A percentile compares a stretch with the other conserved stretches of the same genome.
Evolutionary conservation across 176 grass and related monocot species (phyloP).

Genomic region (Oryza australiensis): DNA sequence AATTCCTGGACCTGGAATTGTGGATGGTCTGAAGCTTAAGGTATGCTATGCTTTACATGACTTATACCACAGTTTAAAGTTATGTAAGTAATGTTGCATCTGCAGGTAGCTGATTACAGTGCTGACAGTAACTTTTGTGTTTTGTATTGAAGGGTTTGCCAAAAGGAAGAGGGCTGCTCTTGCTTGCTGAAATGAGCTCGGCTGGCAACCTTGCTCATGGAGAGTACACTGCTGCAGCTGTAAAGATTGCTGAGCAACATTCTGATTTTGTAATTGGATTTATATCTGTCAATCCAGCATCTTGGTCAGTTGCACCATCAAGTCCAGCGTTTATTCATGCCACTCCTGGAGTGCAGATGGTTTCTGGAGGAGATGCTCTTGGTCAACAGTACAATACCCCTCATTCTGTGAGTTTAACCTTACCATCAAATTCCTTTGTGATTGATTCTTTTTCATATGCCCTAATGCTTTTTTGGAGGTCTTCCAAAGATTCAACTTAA

Average conservation of each 20-base stretch:
- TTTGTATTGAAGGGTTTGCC: slow-evolving; percentile 74
- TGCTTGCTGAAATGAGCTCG: slow-evolving; percentile 98
- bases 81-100: background rate
- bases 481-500: background rate
- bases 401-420: slow-evolving; percentile 65
- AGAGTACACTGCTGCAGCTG: slow-evolving; percentile 76
- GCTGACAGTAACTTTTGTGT: slow-evolving; percentile 19
- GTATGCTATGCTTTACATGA: slow-evolving; percentile 32
- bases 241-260: slow-evolving; percentile 83
- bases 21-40: slow-evolving; percentile 96
- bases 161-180: slow-evolving; percentile 67
- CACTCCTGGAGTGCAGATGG: slow-evolving; percentile 85
- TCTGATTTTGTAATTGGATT: slow-evolving; percentile 95
- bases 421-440: background rate
- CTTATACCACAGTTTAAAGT: background rate
- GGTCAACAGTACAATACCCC: slow-evolving; percentile 93
- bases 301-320: slow-evolving; percentile 56
- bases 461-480: background rate
- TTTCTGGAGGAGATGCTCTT: slow-evolving; percentile 84
- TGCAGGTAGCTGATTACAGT: background rate
- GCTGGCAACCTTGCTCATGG: slow-evolving; percentile 83
- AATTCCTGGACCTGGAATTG: slow-evolving; percentile 85
- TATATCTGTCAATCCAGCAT: slow-evolving; percentile 94
- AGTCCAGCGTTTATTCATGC: slow-evolving; percentile 82
- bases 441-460: background rate